These are phyloP conservation scores for Talaromyces sp. DNA, from an alignment of 2,329 filamentous ascomycete genomes.

Conservation along the genomic window DNA sequence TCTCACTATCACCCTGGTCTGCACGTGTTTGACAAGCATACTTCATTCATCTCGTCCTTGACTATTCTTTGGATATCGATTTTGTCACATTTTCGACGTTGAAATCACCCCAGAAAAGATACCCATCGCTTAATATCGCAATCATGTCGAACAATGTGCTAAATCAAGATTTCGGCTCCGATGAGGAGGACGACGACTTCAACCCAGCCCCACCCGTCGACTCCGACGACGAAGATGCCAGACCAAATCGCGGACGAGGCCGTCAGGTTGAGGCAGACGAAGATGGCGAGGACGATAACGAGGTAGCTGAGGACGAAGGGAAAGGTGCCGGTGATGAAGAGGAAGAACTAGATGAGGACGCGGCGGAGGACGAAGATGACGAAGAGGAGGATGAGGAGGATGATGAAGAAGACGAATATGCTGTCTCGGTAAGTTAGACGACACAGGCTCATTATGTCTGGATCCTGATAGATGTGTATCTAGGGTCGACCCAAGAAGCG, in stretches of 20 bases:
- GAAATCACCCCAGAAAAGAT: not conserved
- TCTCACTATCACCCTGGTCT: not conserved
- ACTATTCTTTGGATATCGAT: not conserved
- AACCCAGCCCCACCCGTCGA: constrained; percentile 71
- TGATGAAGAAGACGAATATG: constrained; percentile 57
- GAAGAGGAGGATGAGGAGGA: constrained; percentile 46
- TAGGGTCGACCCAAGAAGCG: constrained; percentile 74
- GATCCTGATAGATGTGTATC: constrained; percentile 8
- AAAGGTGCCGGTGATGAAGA: constrained; percentile 36
- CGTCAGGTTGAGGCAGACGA: constrained; percentile 46
- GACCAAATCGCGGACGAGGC: constrained; percentile 30
- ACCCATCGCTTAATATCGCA: not conserved
- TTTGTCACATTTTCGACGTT: not conserved
- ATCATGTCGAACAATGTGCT: constrained; percentile 41
- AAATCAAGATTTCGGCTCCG: constrained; percentile 50
- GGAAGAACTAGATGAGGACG: constrained; percentile 47
- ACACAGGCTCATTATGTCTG: not conserved
- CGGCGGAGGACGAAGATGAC: constrained; percentile 58
- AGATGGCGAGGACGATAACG: constrained; percentile 30
- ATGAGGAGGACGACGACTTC: constrained; percentile 80
- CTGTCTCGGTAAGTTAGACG: constrained; percentile 48
- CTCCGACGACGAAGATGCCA: constrained; percentile 55
- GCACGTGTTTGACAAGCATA: not conserved
- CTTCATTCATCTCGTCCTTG: not conserved
- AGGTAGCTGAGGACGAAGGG: constrained; percentile 30